Evolutionary conservation across 805 yeast genomes (phyloP), one percentile per base, ranked within the genome.

Genomic region (Candida michaelii): DNA sequence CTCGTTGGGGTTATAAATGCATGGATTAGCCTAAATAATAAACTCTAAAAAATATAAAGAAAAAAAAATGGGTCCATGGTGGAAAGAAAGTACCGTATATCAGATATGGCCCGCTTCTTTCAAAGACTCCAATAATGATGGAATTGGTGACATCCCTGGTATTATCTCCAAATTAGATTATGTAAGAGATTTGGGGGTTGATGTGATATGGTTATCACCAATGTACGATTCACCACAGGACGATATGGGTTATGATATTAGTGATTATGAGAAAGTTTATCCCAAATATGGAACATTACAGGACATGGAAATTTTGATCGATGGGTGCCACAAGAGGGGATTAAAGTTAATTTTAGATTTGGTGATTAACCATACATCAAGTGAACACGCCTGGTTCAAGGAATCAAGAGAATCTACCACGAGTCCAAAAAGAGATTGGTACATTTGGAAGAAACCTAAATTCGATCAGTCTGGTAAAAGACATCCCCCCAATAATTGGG

Each of bases 241-340:
- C 39, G 84, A 79, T 55, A 79, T 79, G 83, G 84, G 84, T 3
- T 79, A 79, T 54, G 83, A 79, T 51, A 76, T 79, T 52, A 59
- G 76, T 14, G 71, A 79, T 58, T 79, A 79, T 59, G 70, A 75
- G 54, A 68, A 59, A 16, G 70, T 79, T 23, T 71, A 78, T 57
- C 71, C 75, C 12, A 63, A 64, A 44, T 79, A 75, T 56, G 85
- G 84, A 25, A 69, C 80, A 10, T 54, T 77, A 58, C 74, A 72
- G 43, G 81, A 76, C 50, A 71, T 76, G 69, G 74, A 75, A 49
- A 48, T 53, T 21, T 66, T 79, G 56, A 71, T 79, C 45, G 58
- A 60, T 9, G 78, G 66, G 46, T 50, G 65, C 27, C 81, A 79
- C 53, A 51, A 62, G 30, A 60, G 80, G 27, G 81, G 74, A 27